phyloP scores from a whole-genome alignment of 2,329 filamentous ascomycete genomes.

The Orbilia javanica region DNA sequence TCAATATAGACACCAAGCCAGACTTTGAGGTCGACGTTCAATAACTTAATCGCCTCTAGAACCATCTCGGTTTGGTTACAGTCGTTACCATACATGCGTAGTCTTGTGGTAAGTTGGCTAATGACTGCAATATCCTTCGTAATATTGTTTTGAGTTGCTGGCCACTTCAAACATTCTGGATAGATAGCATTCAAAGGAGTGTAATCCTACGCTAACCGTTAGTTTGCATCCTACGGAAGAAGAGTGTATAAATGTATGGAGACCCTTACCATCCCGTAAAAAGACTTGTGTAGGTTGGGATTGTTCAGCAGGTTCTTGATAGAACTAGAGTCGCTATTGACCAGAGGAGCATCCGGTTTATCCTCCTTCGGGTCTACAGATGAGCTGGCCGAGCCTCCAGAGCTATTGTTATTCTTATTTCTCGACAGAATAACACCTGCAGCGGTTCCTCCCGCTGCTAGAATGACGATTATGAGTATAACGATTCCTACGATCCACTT shows the following conservation, averaged over 20 bases:
- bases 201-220: conserved; percentile 73
- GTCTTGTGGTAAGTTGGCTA: conserved; percentile 86
- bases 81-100: conserved; percentile 93
- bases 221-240: neutral
- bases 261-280: conserved; percentile 76
- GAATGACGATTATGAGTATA: conserved; percentile 76
- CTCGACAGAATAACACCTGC: conserved; percentile 78
- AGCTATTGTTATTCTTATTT: conserved; percentile 65
- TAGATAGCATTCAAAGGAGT: conserved; percentile 92
- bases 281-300: conserved; percentile 85
- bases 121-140: conserved; percentile 91
- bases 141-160: conserved; percentile 92
- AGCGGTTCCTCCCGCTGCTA: conserved; percentile 76
- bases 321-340: conserved; percentile 73
- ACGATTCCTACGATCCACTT: conserved; percentile 77
- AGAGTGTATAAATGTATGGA: neutral
- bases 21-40: conserved; percentile 84
- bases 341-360: conserved; percentile 64
- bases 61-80: conserved; percentile 98
- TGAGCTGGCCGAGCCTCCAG: conserved; percentile 61
- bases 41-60: conserved; percentile 80
- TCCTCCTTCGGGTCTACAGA: conserved; percentile 58
- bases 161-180: conserved; percentile 80
- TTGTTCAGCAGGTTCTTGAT: conserved; percentile 79
- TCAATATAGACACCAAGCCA: conserved; percentile 98